Percentiles rank a stretch among this genome's conserved stretches.
Evolutionary conservation across 768 basidiomycete genomes (phyloP).

Genomic region (Russula emetica): DNA sequence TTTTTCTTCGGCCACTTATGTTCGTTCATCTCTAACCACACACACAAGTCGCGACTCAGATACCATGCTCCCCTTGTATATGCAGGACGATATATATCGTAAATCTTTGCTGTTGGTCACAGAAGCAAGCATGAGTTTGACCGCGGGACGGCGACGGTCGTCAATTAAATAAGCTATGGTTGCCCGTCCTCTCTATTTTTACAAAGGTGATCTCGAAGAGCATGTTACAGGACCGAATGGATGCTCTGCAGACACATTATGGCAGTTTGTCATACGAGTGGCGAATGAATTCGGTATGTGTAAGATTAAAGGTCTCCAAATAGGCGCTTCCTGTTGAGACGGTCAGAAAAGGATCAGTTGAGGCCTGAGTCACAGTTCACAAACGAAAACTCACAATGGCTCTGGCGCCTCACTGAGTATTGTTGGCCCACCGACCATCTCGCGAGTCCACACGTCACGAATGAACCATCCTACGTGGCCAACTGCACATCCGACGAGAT

Average conservation of each 20-base stretch:
- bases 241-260: not conserved
- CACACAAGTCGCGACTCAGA: constrained; percentile 9
- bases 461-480: constrained; percentile 85
- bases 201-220: not conserved
- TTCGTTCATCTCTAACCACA: not conserved
- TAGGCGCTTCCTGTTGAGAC: constrained; percentile 50
- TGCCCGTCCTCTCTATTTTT: not conserved
- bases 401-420: constrained; percentile 70
- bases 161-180: not conserved
- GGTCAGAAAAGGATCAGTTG: not conserved
- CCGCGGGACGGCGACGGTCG: not conserved
- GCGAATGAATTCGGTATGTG: not conserved
- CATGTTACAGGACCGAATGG: not conserved
- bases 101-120: constrained; percentile 3
- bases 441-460: constrained; percentile 82
- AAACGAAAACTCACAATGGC: constrained; percentile 50
- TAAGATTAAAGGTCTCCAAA: constrained; percentile 51
- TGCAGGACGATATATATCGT: constrained; percentile 17
- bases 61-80: constrained; percentile 21
- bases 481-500: constrained; percentile 80
- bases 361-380: not conserved
- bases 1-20: not conserved
- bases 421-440: constrained; percentile 74
- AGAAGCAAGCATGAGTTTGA: not conserved
- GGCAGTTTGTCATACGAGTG: not conserved